phyloP scores from a whole-genome alignment of 164 flowering plant species.

The Chloranthus sessilifolius region DNA sequence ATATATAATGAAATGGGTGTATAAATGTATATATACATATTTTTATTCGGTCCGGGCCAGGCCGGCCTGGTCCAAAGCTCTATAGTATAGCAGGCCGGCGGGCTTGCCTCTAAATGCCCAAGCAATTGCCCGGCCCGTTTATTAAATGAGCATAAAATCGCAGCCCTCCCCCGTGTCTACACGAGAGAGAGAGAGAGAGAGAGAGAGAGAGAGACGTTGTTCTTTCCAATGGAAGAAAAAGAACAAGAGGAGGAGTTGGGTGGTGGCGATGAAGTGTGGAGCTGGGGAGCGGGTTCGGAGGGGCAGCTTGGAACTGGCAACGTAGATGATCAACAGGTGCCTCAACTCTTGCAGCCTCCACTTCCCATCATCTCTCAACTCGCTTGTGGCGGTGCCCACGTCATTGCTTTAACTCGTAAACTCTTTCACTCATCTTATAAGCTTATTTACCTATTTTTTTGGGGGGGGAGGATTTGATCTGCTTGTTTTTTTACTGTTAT shows the following conservation, averaged over 20 bases:
- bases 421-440: not conserved
- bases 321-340: constrained; percentile 55
- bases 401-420: constrained; percentile 56
- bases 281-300: constrained; percentile 98
- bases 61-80: no score
- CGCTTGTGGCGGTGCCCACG: constrained; percentile 94
- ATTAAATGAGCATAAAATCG: no score
- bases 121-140: no score
- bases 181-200: not conserved
- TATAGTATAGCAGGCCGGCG: no score
- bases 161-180: no score
- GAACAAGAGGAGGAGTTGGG: constrained; percentile 12
- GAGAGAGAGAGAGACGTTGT: not conserved
- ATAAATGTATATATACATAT: no score
- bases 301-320: constrained; percentile 76
- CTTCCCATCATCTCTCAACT: constrained; percentile 41
- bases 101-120: no score
- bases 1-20: no score
- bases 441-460: no score
- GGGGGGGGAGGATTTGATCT: no score
- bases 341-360: constrained; percentile 32
- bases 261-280: constrained; percentile 33
- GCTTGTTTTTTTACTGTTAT: no score
- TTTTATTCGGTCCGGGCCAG: no score
- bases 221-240: not conserved